Evolutionary conservation across 208 protist genomes (phyloP).

Genomic region (Leishmania tropica): DNA sequence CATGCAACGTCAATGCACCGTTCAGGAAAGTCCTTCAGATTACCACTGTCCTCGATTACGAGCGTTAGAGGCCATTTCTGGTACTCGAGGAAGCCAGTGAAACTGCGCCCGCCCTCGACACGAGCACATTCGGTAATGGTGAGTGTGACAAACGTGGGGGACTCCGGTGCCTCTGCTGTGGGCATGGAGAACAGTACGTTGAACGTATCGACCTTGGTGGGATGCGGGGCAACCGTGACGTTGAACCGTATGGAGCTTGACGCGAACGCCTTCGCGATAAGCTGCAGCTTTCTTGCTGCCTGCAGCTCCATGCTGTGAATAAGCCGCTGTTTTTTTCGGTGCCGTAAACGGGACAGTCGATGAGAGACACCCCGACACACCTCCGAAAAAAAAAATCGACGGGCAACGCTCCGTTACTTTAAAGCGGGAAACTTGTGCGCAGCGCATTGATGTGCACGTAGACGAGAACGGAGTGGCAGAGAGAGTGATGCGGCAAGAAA

Average conservation of each 20-base stretch:
- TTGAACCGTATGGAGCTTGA: conserved; percentile 49
- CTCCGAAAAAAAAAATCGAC: not conserved
- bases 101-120: conserved; percentile 13
- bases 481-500: not conserved
- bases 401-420: not conserved
- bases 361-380: not conserved
- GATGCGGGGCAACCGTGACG: conserved; percentile 58
- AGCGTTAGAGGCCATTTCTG: conserved; percentile 40
- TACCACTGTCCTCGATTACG: conserved; percentile 11
- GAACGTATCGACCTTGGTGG: conserved; percentile 27
- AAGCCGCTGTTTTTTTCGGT: not conserved
- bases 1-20: conserved; percentile 45
- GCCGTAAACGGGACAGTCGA: not conserved
- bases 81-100: conserved; percentile 37
- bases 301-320: conserved; percentile 12
- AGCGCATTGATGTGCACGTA: not conserved
- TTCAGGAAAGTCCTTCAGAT: conserved; percentile 37
- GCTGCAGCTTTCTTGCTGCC: conserved; percentile 17
- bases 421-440: not conserved
- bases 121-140: conserved; percentile 18
- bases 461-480: not conserved
- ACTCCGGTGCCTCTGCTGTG: conserved; percentile 56
- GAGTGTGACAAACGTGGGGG: conserved; percentile 49
- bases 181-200: conserved; percentile 64
- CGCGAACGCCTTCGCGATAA: conserved; percentile 45